Percentiles rank a stretch among this genome's conserved stretches.
Conservation (phyloP, 169 alveolate species). For the Plasmodium yoelii region DNA sequence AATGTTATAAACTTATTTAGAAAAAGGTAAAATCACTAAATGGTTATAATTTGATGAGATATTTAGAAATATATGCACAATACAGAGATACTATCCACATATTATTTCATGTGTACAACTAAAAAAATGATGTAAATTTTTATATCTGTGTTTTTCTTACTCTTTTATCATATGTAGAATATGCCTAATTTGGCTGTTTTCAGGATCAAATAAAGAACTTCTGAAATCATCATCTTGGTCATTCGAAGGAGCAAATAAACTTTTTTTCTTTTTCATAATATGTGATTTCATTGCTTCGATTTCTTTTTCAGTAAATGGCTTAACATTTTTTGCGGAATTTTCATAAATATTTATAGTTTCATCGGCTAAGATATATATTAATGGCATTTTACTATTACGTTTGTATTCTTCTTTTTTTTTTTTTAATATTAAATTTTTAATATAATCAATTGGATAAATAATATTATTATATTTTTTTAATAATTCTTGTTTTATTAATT, state of each 20-base stretch:
- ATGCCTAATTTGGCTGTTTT: conserved; percentile 64
- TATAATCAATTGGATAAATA: conserved; percentile 49
- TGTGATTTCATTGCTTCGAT: conserved; percentile 7
- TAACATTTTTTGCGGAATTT: conserved; percentile 73
- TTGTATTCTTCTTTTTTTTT: conserved; percentile 20
- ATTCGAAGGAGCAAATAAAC: background rate
- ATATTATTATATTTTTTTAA: conserved; percentile 46
- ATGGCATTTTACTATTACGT: conserved; percentile 25
- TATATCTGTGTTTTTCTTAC: conserved; percentile 33
- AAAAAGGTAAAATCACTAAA: too few relatives aligned
- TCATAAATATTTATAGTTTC: conserved; percentile 74
- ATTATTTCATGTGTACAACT: too few relatives aligned
- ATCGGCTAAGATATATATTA: conserved; percentile 54
- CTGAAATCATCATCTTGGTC: conserved; percentile 21
- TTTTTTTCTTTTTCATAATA: conserved; percentile 16
- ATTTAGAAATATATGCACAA: too few relatives aligned
- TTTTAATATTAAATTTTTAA: conserved; percentile 41
- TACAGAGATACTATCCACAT: too few relatives aligned
- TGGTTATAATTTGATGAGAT: too few relatives aligned
- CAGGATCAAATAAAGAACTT: conserved; percentile 35
- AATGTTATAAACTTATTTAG: too few relatives aligned
- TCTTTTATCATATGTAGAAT: conserved; percentile 64
- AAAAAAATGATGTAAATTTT: background rate
- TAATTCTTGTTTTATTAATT: conserved; percentile 33
- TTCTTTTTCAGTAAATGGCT: conserved; percentile 47